A percentile compares a stretch with the other conserved stretches of the same genome.
These are phyloP conservation scores for Penicillium sp. DNA, from an alignment of 2,329 filamentous ascomycete genomes.

Conservation along the genomic window DNA sequence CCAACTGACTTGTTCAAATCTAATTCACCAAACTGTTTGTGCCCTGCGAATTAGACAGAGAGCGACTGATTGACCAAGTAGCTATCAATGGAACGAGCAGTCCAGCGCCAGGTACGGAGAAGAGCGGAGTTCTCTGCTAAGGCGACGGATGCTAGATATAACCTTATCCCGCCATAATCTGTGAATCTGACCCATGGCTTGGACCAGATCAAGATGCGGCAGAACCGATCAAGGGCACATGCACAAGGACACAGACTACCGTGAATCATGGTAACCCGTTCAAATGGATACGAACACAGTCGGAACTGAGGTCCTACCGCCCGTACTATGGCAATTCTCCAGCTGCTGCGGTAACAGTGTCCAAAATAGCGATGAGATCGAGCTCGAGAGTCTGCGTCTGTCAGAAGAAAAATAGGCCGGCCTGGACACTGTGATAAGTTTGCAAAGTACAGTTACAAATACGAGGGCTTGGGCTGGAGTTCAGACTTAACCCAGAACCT, in stretches of 20 bases:
- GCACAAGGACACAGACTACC: constrained; percentile 62
- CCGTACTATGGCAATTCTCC: constrained; percentile 64
- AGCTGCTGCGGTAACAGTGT: constrained; percentile 50
- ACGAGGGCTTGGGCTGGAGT: neutral
- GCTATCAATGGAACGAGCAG: constrained; percentile 54
- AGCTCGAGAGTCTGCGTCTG: constrained; percentile 34
- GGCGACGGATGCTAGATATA: neutral
- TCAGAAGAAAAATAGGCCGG: neutral
- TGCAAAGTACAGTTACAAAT: neutral
- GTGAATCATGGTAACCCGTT: constrained; percentile 60
- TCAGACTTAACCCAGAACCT: neutral
- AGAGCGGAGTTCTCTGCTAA: neutral
- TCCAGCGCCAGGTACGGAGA: constrained; percentile 31
- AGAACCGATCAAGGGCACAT: constrained; percentile 49
- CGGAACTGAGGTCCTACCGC: constrained; percentile 53
- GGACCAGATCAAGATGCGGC: neutral
- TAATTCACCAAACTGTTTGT: constrained; percentile 50
- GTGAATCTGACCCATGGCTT: neutral
- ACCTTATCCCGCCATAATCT: neutral
- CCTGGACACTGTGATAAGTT: neutral
- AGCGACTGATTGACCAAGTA: constrained; percentile 57
- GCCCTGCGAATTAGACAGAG: constrained; percentile 56
- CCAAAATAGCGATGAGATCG: constrained; percentile 41
- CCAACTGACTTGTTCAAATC: constrained; percentile 60
- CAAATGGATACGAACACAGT: constrained; percentile 50